Evolutionary conservation across 192 early-diverging fungal species (phyloP).

Genomic region (Lunasporangiospora selenospora): DNA sequence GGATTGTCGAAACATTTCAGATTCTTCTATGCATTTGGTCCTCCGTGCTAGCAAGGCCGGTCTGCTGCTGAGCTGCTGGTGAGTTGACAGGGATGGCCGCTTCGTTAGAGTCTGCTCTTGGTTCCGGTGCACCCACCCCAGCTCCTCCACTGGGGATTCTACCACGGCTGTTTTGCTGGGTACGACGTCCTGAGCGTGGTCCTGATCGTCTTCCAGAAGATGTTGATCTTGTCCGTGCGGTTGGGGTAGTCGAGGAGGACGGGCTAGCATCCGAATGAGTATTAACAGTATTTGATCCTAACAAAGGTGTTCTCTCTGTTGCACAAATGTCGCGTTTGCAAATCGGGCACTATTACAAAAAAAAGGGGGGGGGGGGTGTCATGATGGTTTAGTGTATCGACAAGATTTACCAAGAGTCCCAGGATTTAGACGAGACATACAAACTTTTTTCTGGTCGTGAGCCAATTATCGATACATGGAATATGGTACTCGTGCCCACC

Average conservation of each 20-base stretch:
- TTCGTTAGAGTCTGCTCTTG: neutral
- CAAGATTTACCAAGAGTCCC: too few relatives aligned
- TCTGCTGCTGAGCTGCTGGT: neutral
- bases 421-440: conserved; percentile 73
- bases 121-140: neutral
- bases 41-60: neutral
- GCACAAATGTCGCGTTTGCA: conserved; percentile 54
- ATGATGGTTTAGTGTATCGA: neutral
- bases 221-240: neutral
- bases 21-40: neutral
- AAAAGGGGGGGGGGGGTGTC: too few relatives aligned
- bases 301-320: conserved; percentile 48
- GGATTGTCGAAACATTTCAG: neutral
- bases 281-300: too few relatives aligned
- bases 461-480: conserved; percentile 91
- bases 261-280: too few relatives aligned
- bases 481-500: conserved; percentile 91
- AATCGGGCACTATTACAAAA: conserved; percentile 49
- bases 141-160: too few relatives aligned
- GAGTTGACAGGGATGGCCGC: neutral
- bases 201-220: neutral
- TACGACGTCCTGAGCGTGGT: neutral
- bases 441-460: conserved; percentile 86
- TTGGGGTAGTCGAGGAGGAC: neutral
- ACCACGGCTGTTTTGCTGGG: too few relatives aligned